These are phyloP conservation scores for Citrus maxima DNA, from an alignment of 345 rosid genomes.

Conservation along the genomic window DNA sequence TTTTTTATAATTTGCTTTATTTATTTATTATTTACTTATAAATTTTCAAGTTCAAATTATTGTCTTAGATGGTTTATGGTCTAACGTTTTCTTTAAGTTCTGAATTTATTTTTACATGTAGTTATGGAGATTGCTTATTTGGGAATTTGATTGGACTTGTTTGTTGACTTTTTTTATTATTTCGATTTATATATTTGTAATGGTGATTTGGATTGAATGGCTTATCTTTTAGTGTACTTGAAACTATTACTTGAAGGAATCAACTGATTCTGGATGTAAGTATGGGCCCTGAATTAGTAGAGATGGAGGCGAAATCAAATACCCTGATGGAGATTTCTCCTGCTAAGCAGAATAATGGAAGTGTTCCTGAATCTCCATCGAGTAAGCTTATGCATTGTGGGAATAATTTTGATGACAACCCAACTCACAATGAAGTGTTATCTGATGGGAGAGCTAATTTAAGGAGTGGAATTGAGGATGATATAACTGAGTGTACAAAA, in stretches of 20 bases:
- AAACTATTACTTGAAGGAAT: background rate
- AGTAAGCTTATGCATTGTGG: conserved; percentile 32
- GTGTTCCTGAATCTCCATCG: conserved; percentile 16
- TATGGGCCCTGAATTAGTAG: conserved; percentile 51
- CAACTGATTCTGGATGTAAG: background rate
- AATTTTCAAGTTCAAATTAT: background rate
- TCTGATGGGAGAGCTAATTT: conserved; percentile 16
- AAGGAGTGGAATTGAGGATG: conserved; percentile 27
- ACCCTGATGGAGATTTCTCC: background rate
- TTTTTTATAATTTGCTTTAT: background rate
- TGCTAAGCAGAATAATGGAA: conserved; percentile 25
- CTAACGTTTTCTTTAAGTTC: background rate
- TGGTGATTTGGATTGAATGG: background rate
- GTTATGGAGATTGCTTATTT: background rate
- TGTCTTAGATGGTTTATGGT: conserved; percentile 13
- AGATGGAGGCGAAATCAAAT: conserved; percentile 20
- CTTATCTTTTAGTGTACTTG: background rate
- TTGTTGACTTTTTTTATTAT: background rate
- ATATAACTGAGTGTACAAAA: conserved; percentile 38
- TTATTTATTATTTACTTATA: background rate
- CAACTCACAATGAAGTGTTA: conserved; percentile 21
- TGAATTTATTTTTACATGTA: background rate
- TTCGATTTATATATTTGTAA: background rate
- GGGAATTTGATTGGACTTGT: background rate
- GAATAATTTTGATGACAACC: conserved; percentile 40